A percentile compares a stretch with the other conserved stretches of the same genome.
Conservation (phyloP, 1,284 basidiomycete species). For the Agaricales sp. region DNA sequence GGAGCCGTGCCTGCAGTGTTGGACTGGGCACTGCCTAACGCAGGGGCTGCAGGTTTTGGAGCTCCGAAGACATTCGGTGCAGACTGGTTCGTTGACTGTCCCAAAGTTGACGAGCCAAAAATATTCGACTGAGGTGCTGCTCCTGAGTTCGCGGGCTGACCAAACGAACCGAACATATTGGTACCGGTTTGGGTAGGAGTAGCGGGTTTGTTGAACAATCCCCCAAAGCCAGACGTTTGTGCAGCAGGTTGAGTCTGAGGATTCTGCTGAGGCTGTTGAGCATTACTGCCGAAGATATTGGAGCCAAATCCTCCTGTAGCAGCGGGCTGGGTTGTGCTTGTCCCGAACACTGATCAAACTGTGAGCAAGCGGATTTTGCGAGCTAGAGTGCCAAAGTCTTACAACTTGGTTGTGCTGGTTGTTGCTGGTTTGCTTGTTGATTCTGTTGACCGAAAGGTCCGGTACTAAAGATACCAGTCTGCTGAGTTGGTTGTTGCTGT, state of each 20-base stretch:
- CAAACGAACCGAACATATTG: constrained; percentile 18
- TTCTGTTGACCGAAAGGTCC: constrained; percentile 11
- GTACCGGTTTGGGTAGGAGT: constrained; percentile 20
- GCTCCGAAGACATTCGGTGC: neutral
- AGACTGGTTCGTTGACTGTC: neutral
- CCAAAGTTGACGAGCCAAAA: constrained; percentile 17
- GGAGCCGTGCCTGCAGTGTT: neutral
- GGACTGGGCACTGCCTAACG: neutral
- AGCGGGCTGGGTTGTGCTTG: constrained; percentile 8
- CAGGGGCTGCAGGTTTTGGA: neutral
- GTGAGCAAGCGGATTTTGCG: constrained; percentile 10
- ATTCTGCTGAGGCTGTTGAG: constrained; percentile 12
- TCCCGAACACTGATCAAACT: constrained; percentile 15
- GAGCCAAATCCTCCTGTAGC: constrained; percentile 15
- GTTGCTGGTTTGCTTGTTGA: constrained; percentile 14
- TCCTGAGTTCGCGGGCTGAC: neutral
- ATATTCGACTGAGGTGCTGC: neutral
- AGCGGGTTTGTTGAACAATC: constrained; percentile 16
- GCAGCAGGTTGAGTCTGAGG: constrained; percentile 17
- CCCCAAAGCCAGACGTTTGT: constrained; percentile 13
- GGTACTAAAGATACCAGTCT: neutral
- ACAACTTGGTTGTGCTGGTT: constrained; percentile 16
- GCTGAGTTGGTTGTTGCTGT: constrained; percentile 7
- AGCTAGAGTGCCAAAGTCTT: neutral
- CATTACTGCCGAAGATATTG: constrained; percentile 25